Conservation (phyloP, 129 eudicot genomes). For the Solidago caesia region DNA sequence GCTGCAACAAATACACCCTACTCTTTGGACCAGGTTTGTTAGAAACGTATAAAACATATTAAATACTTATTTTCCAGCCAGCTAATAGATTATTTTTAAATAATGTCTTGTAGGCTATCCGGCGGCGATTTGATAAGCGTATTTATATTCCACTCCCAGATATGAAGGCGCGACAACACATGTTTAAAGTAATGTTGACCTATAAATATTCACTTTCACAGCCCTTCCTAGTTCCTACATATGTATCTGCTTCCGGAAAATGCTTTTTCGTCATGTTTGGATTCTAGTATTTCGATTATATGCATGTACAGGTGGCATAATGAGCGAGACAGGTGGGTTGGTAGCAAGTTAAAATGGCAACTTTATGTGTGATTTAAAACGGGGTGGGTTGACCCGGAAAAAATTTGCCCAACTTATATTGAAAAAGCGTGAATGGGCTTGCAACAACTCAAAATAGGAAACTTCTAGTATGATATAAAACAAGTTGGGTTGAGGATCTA, state of each 20-base stretch:
- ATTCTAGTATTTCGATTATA: not conserved
- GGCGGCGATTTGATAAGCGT: conserved; percentile 97
- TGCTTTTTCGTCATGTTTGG: not conserved
- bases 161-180: conserved; percentile 87
- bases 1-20: conserved; percentile 99
- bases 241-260: conserved; percentile 2
- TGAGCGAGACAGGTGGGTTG: not conserved
- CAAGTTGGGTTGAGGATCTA: too few relatives aligned
- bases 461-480: too few relatives aligned
- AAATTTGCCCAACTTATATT: not conserved
- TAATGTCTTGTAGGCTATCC: conserved; percentile 57
- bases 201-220: not conserved
- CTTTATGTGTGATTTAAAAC: not conserved
- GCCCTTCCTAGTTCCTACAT: not conserved
- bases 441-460: too few relatives aligned
- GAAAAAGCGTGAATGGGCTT: too few relatives aligned
- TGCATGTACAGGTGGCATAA: not conserved
- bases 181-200: conserved; percentile 67
- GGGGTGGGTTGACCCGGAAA: conserved; percentile 3
- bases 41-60: not conserved
- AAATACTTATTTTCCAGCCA: not conserved
- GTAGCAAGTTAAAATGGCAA: not conserved
- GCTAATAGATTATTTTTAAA: conserved; percentile 1
- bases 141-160: conserved; percentile 99
- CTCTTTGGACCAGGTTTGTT: conserved; percentile 88